Evolutionary conservation across 1,139 yeast species (phyloP), one percentile per base, ranked within the genome.

Genomic region (Magnusiomyces clavatus): DNA sequence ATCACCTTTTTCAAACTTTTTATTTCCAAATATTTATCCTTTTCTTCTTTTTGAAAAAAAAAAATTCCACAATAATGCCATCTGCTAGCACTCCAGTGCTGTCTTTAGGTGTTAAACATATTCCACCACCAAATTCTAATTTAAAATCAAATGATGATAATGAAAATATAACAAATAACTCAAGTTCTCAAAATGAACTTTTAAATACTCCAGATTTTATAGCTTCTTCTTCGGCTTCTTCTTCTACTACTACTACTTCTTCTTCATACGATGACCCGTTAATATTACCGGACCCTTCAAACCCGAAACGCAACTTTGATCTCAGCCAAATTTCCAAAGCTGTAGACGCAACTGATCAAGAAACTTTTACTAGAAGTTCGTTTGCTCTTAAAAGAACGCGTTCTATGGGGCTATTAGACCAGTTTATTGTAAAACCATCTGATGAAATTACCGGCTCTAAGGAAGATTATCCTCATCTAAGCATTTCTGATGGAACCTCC

Each of bases 351-450:
- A 75, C 77, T 49, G 82, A 82, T 66, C 88, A 83, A 54, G 81
- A 77, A 54, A 86, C 84, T 63, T 87, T 87, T 63, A 77, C 81
- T 56, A 79, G 77, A 56, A 78, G 88, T 12, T 78, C 94, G 2
- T 88, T 85, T 67, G 82, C 82, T 61, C 72, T 88, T 63, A 88
- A 87, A 63, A 73, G 96, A 63, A 88, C 96, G 35, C 77, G 94
- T 62, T 85, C 95, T 6, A 75, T 87, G 76, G 96, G 96, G 1
- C 67, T 86, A 20, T 72, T 88, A 59, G 95, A 86, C 63, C 86
- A 82, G 59, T 84, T 77, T 61, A 49, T 51, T 12, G 51, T 51
- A 81, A 83, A 48, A 79, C 73, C 46, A 6, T 34, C 53, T 6
- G 71, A 70, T 4, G 53, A 45, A 14, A 29, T 50, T 14, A 53